Conservation (phyloP, 108 stramenopile genomes). For the Epipyxis sp. region DNA sequence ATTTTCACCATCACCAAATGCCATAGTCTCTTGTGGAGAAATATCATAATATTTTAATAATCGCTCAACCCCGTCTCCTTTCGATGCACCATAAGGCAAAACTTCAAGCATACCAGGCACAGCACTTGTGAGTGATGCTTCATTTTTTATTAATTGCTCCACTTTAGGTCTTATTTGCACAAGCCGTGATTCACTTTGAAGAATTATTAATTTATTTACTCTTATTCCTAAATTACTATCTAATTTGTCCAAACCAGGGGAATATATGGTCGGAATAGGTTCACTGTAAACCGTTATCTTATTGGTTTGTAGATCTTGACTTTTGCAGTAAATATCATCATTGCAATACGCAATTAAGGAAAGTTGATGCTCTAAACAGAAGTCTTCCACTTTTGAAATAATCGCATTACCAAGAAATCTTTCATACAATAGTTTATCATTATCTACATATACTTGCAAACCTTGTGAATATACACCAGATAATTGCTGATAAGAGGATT, state of each 20-base stretch:
- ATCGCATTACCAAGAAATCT: not conserved
- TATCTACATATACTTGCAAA: not conserved
- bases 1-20: constrained; percentile 76
- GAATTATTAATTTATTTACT: not conserved
- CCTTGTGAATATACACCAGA: not conserved
- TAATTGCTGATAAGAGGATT: not conserved
- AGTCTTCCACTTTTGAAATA: not conserved
- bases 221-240: not conserved
- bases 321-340: not conserved
- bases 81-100: constrained; percentile 33
- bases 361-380: not conserved
- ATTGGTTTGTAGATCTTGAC: not conserved
- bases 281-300: not conserved
- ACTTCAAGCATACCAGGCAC: not conserved
- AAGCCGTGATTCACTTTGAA: not conserved
- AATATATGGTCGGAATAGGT: not conserved
- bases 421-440: not conserved
- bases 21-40: constrained; percentile 48
- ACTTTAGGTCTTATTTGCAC: not conserved
- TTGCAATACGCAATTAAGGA: not conserved
- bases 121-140: not conserved
- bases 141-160: not conserved
- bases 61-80: constrained; percentile 56
- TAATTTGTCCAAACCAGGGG: not conserved
- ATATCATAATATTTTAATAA: constrained; percentile 57